A percentile compares a stretch with the other conserved stretches of the same genome.
Evolutionary conservation across 257 asterid genomes (phyloP).

Genomic region (Voacanga thouarsii): DNA sequence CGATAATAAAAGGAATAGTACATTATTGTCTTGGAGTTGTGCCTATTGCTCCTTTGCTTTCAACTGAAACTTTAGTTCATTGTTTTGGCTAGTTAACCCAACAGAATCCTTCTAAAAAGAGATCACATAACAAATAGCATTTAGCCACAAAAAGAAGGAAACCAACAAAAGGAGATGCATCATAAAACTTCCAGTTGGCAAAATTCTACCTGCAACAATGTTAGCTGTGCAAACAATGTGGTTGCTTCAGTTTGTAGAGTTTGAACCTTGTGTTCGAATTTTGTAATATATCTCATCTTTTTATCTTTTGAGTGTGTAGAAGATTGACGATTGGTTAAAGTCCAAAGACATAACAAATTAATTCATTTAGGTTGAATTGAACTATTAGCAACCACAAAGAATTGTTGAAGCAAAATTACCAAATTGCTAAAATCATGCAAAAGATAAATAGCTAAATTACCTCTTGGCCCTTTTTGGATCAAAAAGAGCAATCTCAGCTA

Average conservation of each 20-base stretch:
- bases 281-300: constrained; percentile 64
- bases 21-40: constrained; percentile 63
- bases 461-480: constrained; percentile 76
- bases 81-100: constrained; percentile 55
- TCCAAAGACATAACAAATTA: constrained; percentile 30
- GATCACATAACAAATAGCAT: neutral
- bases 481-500: constrained; percentile 56
- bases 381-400: neutral
- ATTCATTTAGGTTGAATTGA: constrained; percentile 5
- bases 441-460: constrained; percentile 19
- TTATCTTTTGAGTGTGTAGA: constrained; percentile 76
- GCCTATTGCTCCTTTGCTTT: constrained; percentile 71
- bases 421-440: neutral
- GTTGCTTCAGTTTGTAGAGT: constrained; percentile 66
- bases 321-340: constrained; percentile 69
- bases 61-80: constrained; percentile 62
- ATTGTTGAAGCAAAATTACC: neutral
- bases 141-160: neutral
- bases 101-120: constrained; percentile 54
- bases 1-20: neutral
- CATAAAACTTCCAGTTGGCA: neutral
- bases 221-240: constrained; percentile 58
- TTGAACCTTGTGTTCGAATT: constrained; percentile 59
- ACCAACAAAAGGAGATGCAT: neutral
- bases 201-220: constrained; percentile 49